These are phyloP conservation scores for Penicillium palitans DNA, from an alignment of 2,329 filamentous ascomycete genomes.

Conservation along the genomic window DNA sequence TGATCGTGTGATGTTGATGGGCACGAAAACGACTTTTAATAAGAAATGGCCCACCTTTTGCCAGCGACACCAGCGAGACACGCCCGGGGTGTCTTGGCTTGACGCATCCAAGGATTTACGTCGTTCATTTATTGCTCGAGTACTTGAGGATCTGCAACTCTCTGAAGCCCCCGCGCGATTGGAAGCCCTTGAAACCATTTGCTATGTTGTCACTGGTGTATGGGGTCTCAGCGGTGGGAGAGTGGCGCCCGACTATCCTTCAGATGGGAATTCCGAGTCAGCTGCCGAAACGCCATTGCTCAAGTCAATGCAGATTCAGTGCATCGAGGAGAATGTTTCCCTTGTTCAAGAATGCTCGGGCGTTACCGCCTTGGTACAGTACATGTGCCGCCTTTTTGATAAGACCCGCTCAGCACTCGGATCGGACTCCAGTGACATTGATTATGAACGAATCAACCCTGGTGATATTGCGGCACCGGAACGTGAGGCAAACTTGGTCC, in stretches of 20 bases:
- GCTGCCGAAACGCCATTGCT: constrained; percentile 47
- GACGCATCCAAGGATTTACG: constrained; percentile 58
- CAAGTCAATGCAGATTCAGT: constrained; percentile 49
- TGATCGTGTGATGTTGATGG: constrained; percentile 76
- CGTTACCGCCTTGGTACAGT: constrained; percentile 38
- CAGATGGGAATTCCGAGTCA: constrained; percentile 37
- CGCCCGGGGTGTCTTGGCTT: constrained; percentile 62
- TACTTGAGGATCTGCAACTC: constrained; percentile 41
- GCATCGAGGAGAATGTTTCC: constrained; percentile 47
- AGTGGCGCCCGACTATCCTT: constrained; percentile 31
- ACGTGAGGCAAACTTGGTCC: constrained; percentile 44
- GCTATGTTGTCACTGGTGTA: constrained; percentile 63
- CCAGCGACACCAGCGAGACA: constrained; percentile 34
- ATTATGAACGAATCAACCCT: constrained; percentile 35
- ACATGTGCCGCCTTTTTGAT: constrained; percentile 42
- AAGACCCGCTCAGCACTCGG: constrained; percentile 33
- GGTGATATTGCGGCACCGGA: constrained; percentile 40
- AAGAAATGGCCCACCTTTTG: constrained; percentile 67
- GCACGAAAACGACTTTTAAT: constrained; percentile 74
- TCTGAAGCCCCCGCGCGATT: constrained; percentile 44
- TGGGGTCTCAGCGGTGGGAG: constrained; percentile 68
- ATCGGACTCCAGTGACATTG: constrained; percentile 27
- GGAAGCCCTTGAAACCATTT: constrained; percentile 48
- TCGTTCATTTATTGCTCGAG: constrained; percentile 42
- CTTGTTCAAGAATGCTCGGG: constrained; percentile 41